Base-by-base conservation (phyloP, 805 yeast genomes). In the Teunomyces atbi region DNA sequence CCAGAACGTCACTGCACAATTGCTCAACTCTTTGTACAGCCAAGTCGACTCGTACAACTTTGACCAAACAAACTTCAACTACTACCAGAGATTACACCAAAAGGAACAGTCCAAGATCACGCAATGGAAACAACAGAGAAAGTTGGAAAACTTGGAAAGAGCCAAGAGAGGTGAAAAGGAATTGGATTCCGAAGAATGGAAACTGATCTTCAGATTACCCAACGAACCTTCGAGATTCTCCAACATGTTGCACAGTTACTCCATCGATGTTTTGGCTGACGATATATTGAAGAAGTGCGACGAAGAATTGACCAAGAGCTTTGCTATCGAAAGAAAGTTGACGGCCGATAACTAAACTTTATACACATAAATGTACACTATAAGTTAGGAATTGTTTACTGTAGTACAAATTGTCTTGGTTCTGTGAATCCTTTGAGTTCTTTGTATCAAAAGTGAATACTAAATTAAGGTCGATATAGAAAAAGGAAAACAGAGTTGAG, bases 51-150 rank as follows among this genome's bases (percentile, higher is more conserved):
- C 84, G 41, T 82, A 81, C 70, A 84, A 83, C 69, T 83, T 83
- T 63, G 90, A 84, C 62, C 87, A 85, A 63, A 83, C 84, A 55
- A 86, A 83, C 68, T 83, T 84, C 74, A 84, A 86, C 73, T 86
- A 84, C 68, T 86, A 80, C 72, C 94, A 86, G 69, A 82, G 95
- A 71, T 84, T 81, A 57, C 73, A 81, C 49, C 78, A 82, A 41
- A 78, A 89, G 62, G 95, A 87, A 62, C 71, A 76, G 63, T 67
- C 81, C 49, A 86, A 84, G 71, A 76, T 87, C 53, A 73, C 74
- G 52, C 88, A 83, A 61, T 87, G 92, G 91, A 83, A 84, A 61
- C 82, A 78, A 59, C 82, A 80, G 64, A 73, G 86, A 61, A 78
- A 78, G 64, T 73, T 77, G 48, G 91, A 85, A 56, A 84, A 85